Conservation (phyloP, 2,329 filamentous ascomycete species). For the Volutella citrinella region DNA sequence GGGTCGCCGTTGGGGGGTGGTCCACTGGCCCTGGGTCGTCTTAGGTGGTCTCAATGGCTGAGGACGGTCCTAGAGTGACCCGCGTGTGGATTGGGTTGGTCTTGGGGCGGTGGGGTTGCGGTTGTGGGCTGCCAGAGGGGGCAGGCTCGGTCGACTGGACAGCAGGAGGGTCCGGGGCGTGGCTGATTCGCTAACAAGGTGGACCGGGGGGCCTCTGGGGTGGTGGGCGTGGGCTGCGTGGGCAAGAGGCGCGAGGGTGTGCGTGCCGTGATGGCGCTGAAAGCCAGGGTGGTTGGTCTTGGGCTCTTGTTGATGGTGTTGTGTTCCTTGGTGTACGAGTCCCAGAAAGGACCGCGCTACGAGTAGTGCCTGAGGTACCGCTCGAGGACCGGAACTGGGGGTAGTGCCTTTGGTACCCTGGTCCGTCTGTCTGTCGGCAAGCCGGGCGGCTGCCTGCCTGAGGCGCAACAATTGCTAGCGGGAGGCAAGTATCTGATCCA, state of each 20-base stretch:
- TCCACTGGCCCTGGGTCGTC: conserved; percentile 20
- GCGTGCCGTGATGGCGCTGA: conserved; percentile 15
- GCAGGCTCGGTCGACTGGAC: conserved; percentile 19
- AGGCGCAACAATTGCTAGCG: too few species aligned
- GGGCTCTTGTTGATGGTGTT: conserved; percentile 13
- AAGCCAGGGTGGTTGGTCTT: conserved; percentile 17
- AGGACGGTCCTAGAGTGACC: conserved; percentile 14
- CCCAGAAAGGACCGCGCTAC: conserved; percentile 5
- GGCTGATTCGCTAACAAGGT: conserved; percentile 10
- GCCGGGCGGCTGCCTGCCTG: too few species aligned
- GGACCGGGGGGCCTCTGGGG: conserved; percentile 1
- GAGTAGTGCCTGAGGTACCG: too few species aligned
- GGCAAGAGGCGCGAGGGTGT: conserved; percentile 4
- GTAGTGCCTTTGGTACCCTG: too few species aligned
- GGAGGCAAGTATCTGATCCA: too few species aligned
- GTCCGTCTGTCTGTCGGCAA: too few species aligned
- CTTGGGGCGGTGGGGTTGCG: too few species aligned
- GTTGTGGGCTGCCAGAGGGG: conserved; percentile 10
- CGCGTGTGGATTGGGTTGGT: conserved; percentile 20
- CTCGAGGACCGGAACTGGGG: too few species aligned
- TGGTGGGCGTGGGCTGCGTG: conserved; percentile 2
- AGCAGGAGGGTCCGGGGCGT: conserved; percentile 13
- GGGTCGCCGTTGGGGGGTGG: conserved; percentile 22
- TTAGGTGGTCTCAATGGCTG: conserved; percentile 17
- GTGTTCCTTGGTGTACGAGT: conserved; percentile 8